Percentiles rank a stretch among this genome's conserved stretches.
Conservation (phyloP, 2,329 filamentous ascomycete genomes). For the Cryphonectria carpinicola region DNA sequence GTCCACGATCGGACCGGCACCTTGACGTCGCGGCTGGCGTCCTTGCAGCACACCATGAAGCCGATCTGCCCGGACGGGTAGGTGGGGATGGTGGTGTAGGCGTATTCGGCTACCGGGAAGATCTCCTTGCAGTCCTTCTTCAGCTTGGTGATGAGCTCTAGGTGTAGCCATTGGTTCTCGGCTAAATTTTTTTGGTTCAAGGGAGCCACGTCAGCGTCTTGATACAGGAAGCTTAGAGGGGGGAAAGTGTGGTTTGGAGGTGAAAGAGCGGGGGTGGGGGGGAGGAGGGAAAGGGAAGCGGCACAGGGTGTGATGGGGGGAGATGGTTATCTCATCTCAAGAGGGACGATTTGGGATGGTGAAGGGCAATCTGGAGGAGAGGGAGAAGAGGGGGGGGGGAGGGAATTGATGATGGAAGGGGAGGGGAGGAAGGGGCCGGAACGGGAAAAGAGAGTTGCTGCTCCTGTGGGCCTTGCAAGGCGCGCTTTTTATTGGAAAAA, state of each 20-base stretch:
- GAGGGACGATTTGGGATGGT: background rate
- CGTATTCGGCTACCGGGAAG: slow-evolving; percentile 97
- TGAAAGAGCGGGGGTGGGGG: background rate
- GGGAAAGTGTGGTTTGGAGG: background rate
- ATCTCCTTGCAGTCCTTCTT: slow-evolving; percentile 97
- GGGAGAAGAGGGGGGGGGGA: too few relatives aligned
- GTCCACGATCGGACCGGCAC: slow-evolving; percentile 83
- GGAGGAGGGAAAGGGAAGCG: background rate
- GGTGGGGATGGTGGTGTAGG: slow-evolving; percentile 98
- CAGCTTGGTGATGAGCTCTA: slow-evolving; percentile 88
- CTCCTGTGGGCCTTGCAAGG: slow-evolving; percentile 12
- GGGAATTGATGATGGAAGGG: background rate
- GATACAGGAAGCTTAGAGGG: background rate
- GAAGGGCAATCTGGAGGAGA: background rate
- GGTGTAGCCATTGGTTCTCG: slow-evolving; percentile 99
- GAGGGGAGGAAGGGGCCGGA: background rate
- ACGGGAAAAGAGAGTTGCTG: slow-evolving; percentile 4
- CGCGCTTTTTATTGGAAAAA: slow-evolving; percentile 6
- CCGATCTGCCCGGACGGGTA: slow-evolving; percentile 99
- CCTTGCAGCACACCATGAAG: slow-evolving; percentile 98
- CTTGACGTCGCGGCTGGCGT: slow-evolving; percentile 79
- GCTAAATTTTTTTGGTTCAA: slow-evolving; percentile 54
- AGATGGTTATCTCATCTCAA: background rate
- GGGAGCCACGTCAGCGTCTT: slow-evolving; percentile 17
- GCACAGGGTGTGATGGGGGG: background rate